Percentiles rank a stretch among this genome's conserved stretches.
phyloP scores from a whole-genome alignment of 805 yeast genomes.

The Wickerhamiella galacta region DNA sequence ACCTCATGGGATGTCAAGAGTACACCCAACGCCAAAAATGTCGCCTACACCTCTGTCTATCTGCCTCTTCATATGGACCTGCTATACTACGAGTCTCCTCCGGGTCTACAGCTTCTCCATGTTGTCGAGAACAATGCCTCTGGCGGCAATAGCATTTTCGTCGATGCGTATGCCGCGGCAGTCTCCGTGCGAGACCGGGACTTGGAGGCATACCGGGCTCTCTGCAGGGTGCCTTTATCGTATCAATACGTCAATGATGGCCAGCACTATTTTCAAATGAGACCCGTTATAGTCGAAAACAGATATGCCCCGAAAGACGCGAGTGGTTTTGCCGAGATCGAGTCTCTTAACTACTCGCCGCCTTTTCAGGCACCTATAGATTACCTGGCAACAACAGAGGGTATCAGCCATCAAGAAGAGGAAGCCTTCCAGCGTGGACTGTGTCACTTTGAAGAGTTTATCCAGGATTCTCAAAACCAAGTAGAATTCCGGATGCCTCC shows the following conservation, averaged over 20 bases:
- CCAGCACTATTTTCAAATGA: conserved; percentile 41
- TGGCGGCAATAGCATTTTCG: conserved; percentile 57
- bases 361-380: conserved; percentile 74
- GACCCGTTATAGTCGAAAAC: conserved; percentile 49
- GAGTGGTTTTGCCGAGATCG: conserved; percentile 25
- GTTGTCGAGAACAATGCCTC: conserved; percentile 27
- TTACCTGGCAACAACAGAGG: conserved; percentile 19
- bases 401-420: conserved; percentile 23
- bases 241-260: conserved; percentile 50
- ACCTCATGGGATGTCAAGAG: conserved; percentile 49
- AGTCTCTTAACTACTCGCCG: conserved; percentile 57
- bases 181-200: conserved; percentile 36
- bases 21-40: conserved; percentile 39
- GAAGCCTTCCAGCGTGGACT: conserved; percentile 44
- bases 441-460: conserved; percentile 39
- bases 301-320: conserved; percentile 20
- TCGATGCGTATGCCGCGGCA: conserved; percentile 56
- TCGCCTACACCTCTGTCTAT: conserved; percentile 48
- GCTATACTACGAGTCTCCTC: conserved; percentile 63
- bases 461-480: conserved; percentile 38
- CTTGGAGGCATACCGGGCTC: conserved; percentile 45
- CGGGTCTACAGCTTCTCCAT: conserved; percentile 60
- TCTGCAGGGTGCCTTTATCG: conserved; percentile 45
- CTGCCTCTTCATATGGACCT: conserved; percentile 68
- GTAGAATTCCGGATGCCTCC: conserved; percentile 37